Conservation (phyloP, 177 flowering plant species). For the Vitis hybrid region DNA sequence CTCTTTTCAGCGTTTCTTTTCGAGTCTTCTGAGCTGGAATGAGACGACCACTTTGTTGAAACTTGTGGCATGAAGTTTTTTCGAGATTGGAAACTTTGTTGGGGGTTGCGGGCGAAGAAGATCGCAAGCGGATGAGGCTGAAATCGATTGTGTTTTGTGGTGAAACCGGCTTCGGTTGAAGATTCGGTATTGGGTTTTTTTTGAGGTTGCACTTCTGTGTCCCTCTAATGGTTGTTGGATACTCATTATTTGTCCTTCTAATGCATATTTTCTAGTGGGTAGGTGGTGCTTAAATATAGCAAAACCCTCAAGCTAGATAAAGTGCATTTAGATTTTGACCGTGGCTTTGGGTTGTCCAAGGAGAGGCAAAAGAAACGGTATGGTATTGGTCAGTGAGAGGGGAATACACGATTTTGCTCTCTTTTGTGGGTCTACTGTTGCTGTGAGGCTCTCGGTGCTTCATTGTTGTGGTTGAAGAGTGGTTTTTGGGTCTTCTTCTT, state of each 20-base stretch:
- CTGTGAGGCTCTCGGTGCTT: constrained; percentile 8
- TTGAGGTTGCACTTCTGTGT: not conserved
- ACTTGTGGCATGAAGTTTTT: constrained; percentile 14
- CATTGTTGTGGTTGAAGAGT: constrained; percentile 5
- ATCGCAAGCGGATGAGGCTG: constrained; percentile 48
- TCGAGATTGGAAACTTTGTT: constrained; percentile 19
- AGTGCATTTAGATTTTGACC: no score
- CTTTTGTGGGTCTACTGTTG: not conserved
- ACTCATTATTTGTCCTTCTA: not conserved
- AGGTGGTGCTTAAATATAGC: not conserved
- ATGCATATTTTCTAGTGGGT: not conserved
- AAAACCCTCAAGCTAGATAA: no score
- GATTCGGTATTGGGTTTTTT: not conserved
- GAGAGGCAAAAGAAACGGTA: constrained; percentile 10
- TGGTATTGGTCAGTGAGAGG: constrained; percentile 24
- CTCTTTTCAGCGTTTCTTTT: not conserved
- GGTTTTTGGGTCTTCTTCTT: constrained; percentile 11
- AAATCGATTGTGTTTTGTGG: constrained; percentile 36
- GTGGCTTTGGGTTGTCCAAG: constrained; percentile 3
- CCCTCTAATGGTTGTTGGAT: no score
- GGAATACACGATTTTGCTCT: constrained; percentile 1
- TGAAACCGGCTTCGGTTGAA: constrained; percentile 65
- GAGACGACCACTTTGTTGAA: constrained; percentile 12
- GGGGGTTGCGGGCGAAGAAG: constrained; percentile 18
- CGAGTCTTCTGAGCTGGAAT: constrained; percentile 8